Evolutionary conservation across 257 asterid species (phyloP), one percentile per base, ranked within the genome.

Genomic region (Penstemon newberryi): DNA sequence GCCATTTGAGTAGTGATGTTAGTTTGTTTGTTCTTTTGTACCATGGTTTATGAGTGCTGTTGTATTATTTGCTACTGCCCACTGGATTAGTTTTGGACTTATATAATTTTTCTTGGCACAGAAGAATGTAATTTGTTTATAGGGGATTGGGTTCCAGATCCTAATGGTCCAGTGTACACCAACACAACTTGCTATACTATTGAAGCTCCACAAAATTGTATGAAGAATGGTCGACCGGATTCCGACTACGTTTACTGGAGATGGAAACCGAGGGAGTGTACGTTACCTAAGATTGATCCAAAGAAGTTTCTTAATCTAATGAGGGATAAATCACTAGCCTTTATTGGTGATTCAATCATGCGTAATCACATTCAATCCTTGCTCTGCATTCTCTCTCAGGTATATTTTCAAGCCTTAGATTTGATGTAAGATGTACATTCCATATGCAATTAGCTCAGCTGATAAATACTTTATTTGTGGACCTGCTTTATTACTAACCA

Each of bases 311-410:
- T 91, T 40, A 49, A 78, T 7, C 47, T 73, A 7, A 87, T 88
- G 97, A 73, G 82, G 47, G 65, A 67, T 55, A 86, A 84, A 62
- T 82, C 95, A 1, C 42, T 89, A 15, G 92, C 89, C 25, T 84
- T 89, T 49, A 82, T 91, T 12, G 97, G 97, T 6, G 97, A 88
- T 77, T 91, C 97, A 8, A 91, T 91, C 7, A 85, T 87, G 88
- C 95, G 97, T 15, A 91, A 91, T 70, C 96, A 91, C 8, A 85
- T 78, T 6, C 96, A 86, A 50, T 91, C 96, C 4, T 73, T 91
- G 86, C 80, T 89, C 72, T 91, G 97, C 80, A 79, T 78, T 71
- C 89, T 91, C 65, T 91, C 97, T 7, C 87, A 77, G 97, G 97
- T 88, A 75, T 57, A 51, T 39, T 66, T 60, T 57, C 13, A 40